These are phyloP conservation scores for Phytopythium montanum DNA, from an alignment of 352 stramenopile genomes.

Conservation along the genomic window DNA sequence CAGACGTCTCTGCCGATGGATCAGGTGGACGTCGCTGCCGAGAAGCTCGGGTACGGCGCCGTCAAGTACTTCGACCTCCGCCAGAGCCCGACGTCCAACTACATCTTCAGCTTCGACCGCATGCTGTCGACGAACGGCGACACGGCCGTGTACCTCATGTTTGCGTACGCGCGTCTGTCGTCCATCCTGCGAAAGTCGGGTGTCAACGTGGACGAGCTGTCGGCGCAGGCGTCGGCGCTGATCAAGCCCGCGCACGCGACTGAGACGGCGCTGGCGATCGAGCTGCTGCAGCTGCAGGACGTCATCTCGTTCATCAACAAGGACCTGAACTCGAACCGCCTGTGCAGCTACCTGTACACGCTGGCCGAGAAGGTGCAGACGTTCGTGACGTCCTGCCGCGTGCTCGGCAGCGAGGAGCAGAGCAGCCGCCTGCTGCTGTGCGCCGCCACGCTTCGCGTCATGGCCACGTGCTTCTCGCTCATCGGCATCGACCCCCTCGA, in stretches of 20 bases:
- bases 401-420: conserved; percentile 94
- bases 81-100: conserved; percentile 97
- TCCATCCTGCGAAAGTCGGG: conserved; percentile 96
- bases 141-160: conserved; percentile 99
- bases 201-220: conserved; percentile 78
- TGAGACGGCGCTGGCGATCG: conserved; percentile 90
- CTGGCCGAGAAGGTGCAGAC: conserved; percentile 95
- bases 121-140: conserved; percentile 99
- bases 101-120: conserved; percentile 99
- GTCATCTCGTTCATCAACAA: conserved; percentile 92
- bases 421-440: conserved; percentile 96
- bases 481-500: conserved; percentile 93
- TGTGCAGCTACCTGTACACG: conserved; percentile 99
- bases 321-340: conserved; percentile 95
- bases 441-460: conserved; percentile 93
- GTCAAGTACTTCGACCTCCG: conserved; percentile 99
- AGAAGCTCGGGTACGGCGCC: conserved; percentile 97
- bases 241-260: conserved; percentile 76
- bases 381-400: conserved; percentile 98
- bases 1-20: conserved; percentile 87
- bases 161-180: conserved; percentile 96
- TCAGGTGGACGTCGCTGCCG: conserved; percentile 92
- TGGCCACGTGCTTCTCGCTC: conserved; percentile 92
- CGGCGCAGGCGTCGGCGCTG: conserved; percentile 42
- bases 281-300: conserved; percentile 96